phyloP scores from a whole-genome alignment of 2,329 filamentous ascomycete species.

The Aureobasidium sp. region DNA sequence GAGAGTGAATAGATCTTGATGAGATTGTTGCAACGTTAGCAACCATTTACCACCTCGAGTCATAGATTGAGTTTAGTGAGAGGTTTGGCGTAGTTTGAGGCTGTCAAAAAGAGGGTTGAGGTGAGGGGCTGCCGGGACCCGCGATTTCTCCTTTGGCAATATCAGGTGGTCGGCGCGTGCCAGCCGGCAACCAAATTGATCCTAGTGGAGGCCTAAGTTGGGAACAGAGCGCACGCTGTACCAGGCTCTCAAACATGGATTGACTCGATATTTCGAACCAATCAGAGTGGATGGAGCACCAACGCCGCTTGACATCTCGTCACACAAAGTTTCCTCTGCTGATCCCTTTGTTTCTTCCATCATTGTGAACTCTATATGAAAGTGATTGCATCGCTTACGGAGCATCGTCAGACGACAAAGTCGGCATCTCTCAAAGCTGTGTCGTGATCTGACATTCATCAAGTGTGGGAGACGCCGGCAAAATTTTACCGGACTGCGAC shows the following conservation, averaged over 20 bases:
- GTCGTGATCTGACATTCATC: neutral
- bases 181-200: slow-evolving; percentile 6
- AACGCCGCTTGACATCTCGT: slow-evolving; percentile 26
- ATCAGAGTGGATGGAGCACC: slow-evolving; percentile 20
- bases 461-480: neutral
- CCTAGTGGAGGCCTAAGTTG: slow-evolving; percentile 11
- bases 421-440: neutral
- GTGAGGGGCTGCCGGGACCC: slow-evolving; percentile 14
- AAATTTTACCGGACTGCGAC: neutral
- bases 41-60: slow-evolving; percentile 4
- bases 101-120: slow-evolving; percentile 14
- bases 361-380: neutral
- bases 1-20: neutral
- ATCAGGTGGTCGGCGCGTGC: slow-evolving; percentile 11
- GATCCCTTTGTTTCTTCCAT: neutral
- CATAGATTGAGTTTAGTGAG: slow-evolving; percentile 11
- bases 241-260: neutral
- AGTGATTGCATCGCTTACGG: neutral
- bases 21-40: slow-evolving; percentile 8
- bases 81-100: slow-evolving; percentile 14
- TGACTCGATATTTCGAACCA: slow-evolving; percentile 6
- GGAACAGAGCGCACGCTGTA: slow-evolving; percentile 6
- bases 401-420: neutral
- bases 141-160: slow-evolving; percentile 13
- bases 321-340: slow-evolving; percentile 2